Percentiles rank a stretch among this genome's conserved stretches.
phyloP scores from a whole-genome alignment of 2,329 filamentous ascomycete genomes.

The Achaetomium macrosporum region DNA sequence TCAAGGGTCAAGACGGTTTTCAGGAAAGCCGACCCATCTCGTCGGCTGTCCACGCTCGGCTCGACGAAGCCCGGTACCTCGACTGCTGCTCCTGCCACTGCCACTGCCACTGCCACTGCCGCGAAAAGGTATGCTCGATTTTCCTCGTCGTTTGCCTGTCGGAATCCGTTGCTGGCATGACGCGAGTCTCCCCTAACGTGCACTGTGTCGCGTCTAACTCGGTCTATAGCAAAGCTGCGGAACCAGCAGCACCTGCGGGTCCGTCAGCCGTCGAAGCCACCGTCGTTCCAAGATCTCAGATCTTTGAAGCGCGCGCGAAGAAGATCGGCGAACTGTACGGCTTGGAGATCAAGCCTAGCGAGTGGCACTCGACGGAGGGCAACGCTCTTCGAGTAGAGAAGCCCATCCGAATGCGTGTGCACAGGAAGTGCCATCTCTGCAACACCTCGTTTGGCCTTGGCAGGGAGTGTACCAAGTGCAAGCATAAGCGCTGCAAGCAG shows the following conservation, averaged over 20 bases:
- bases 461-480: constrained; percentile 69
- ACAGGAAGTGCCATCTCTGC: constrained; percentile 77
- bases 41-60: constrained; percentile 17
- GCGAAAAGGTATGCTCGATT: constrained; percentile 16
- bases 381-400: constrained; percentile 63
- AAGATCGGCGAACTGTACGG: constrained; percentile 51
- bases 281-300: constrained; percentile 42
- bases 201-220: constrained; percentile 1
- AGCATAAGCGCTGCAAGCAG: constrained; percentile 73
- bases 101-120: constrained; percentile 14
- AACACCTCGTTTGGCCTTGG: constrained; percentile 65
- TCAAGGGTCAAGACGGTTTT: constrained; percentile 47
- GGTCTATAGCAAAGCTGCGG: constrained; percentile 11
- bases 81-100: constrained; percentile 12
- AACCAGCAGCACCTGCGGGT: constrained; percentile 6
- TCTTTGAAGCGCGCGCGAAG: constrained; percentile 52
- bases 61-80: constrained; percentile 17
- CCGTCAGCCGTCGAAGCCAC: constrained; percentile 21
- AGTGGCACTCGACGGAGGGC: constrained; percentile 48
- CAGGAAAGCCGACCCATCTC: constrained; percentile 36
- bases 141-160: neutral
- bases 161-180: neutral
- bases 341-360: constrained; percentile 48
- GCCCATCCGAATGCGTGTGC: constrained; percentile 70
- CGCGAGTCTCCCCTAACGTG: neutral